phyloP scores from a whole-genome alignment of 306 rosid genomes.

The Trifolium subterraneum region DNA sequence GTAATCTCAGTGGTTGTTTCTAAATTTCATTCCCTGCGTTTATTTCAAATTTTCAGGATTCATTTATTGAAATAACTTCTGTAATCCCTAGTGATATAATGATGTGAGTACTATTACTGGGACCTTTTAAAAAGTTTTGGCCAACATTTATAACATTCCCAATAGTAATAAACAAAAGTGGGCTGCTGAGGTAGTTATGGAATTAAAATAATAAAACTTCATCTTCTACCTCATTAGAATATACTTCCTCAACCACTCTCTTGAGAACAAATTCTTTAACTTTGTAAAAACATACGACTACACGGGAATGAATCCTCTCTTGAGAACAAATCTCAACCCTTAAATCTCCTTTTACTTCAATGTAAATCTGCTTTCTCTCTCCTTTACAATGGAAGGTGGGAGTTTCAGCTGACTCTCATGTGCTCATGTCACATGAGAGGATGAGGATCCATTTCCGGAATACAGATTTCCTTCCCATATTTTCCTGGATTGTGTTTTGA shows the following conservation, averaged over 20 bases:
- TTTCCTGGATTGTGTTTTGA: not conserved
- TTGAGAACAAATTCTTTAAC: not conserved
- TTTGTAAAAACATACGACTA: not conserved
- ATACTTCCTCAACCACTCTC: not conserved
- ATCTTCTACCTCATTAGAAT: not conserved
- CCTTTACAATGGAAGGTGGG: not conserved
- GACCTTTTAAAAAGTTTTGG: not conserved
- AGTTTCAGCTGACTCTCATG: not conserved
- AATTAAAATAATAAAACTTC: not conserved
- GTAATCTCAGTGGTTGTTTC: not conserved
- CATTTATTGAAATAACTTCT: not conserved
- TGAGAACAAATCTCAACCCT: not conserved
- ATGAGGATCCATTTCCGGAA: not conserved
- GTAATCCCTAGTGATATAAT: not conserved
- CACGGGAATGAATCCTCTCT: not conserved
- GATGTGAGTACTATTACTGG: not conserved
- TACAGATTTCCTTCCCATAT: not conserved
- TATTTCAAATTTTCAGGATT: not conserved
- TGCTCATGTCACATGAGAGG: not conserved
- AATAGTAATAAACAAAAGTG: not conserved
- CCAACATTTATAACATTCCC: not conserved
- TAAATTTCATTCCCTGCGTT: not conserved
- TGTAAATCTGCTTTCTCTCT: not conserved
- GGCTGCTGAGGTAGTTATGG: not conserved
- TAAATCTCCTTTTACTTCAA: not conserved